A percentile compares a stretch with the other conserved stretches of the same genome.
These are phyloP conservation scores for Ganoderma multipileum DNA, from an alignment of 1,284 basidiomycete species.

Conservation along the genomic window DNA sequence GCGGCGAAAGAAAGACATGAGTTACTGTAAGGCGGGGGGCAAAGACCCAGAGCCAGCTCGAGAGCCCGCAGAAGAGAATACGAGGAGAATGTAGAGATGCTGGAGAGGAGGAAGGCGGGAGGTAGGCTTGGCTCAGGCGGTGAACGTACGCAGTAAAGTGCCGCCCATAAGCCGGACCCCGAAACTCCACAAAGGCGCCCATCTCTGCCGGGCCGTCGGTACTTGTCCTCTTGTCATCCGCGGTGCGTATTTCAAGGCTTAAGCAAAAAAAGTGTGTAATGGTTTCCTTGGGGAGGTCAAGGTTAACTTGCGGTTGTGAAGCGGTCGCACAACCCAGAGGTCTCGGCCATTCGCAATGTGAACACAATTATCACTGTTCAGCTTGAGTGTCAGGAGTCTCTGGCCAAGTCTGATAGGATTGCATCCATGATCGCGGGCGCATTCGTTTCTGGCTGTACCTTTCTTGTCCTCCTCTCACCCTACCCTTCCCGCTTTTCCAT, in stretches of 20 bases:
- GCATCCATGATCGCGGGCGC: conserved; percentile 8
- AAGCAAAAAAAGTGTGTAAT: neutral
- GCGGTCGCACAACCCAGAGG: neutral
- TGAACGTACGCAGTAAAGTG: neutral
- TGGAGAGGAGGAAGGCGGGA: conserved; percentile 16
- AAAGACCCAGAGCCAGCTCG: conserved; percentile 39
- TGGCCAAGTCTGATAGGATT: conserved; percentile 1
- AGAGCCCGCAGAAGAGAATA: conserved; percentile 22
- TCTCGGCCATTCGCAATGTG: neutral
- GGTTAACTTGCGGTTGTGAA: neutral
- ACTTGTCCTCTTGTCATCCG: neutral
- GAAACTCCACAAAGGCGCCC: conserved; percentile 9
- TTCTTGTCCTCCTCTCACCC: neutral
- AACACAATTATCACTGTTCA: neutral
- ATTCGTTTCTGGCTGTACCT: neutral
- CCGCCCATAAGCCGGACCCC: conserved; percentile 19
- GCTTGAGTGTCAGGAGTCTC: neutral
- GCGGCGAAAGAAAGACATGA: conserved; percentile 39
- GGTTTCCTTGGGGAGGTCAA: neutral
- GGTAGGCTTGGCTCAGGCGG: neutral
- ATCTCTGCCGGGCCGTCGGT: neutral
- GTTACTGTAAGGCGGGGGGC: conserved; percentile 10
- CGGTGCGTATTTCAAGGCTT: neutral
- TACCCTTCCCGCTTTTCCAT: neutral
- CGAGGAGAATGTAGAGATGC: conserved; percentile 18